phyloP scores from a whole-genome alignment of 192 early-diverging fungal species.

The Entophlyctis helioformis region DNA sequence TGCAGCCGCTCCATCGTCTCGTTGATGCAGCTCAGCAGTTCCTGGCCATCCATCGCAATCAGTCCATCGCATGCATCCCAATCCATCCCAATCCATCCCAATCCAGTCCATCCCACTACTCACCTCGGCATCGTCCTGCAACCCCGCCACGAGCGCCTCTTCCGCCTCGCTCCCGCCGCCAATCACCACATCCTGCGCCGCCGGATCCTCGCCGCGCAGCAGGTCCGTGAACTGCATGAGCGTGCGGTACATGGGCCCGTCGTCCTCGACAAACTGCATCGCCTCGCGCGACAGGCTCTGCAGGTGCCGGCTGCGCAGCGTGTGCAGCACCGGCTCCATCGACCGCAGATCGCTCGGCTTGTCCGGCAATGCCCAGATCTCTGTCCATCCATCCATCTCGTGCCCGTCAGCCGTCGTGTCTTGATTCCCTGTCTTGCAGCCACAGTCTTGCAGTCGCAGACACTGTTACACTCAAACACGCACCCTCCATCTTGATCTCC shows the following conservation, averaged over 20 bases:
- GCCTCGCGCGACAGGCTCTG: conserved; percentile 38
- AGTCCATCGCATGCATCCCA: no score
- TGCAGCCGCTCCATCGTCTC: no score
- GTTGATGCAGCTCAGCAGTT: no score
- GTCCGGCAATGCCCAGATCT: conserved; percentile 32
- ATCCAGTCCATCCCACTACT: no score
- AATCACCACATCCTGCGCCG: no score
- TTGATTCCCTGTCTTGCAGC: not conserved
- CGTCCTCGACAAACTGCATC: conserved; percentile 53
- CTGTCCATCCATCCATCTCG: conserved; percentile 31
- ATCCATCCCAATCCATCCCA: no score
- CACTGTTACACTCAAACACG: no score
- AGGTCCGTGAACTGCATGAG: conserved; percentile 39
- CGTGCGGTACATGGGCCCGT: conserved; percentile 46
- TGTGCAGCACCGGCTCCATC: conserved; percentile 30
- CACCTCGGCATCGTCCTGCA: no score
- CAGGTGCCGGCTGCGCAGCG: conserved; percentile 39
- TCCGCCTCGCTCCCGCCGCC: no score
- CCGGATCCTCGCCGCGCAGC: conserved; percentile 36
- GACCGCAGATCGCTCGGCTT: conserved; percentile 36
- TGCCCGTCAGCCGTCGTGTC: not conserved
- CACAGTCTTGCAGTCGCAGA: no score
- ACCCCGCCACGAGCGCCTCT: no score
- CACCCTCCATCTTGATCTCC: conserved; percentile 47
- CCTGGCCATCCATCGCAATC: no score